Percentiles rank a stretch among this genome's conserved stretches.
Conservation (phyloP, 2,329 filamentous ascomycete genomes). For the Claviceps africana region DNA sequence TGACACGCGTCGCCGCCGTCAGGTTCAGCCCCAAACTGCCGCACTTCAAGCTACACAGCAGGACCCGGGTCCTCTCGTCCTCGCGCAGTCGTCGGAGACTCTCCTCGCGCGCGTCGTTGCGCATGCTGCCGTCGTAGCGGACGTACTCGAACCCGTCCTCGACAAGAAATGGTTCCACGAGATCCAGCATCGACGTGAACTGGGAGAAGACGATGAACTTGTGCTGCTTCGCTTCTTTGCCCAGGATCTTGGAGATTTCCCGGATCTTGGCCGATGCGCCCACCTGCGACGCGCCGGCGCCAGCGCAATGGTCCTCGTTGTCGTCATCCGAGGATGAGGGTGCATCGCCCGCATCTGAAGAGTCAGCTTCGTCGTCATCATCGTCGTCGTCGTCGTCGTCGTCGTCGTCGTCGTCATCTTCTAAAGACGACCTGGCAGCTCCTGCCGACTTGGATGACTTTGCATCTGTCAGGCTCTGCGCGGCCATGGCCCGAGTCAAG, state of each 20-base stretch:
- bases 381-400: slow-evolving; percentile 18
- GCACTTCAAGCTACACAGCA: slow-evolving; percentile 89
- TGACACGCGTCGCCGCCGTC: slow-evolving; percentile 81
- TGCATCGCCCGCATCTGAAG: slow-evolving; percentile 21
- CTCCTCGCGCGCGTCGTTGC: slow-evolving; percentile 81
- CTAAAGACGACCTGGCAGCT: slow-evolving; percentile 17
- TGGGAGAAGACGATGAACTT: slow-evolving; percentile 99
- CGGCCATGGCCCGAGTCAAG: slow-evolving; percentile 23
- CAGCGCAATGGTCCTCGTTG: slow-evolving; percentile 18
- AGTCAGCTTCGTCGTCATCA: slow-evolving; percentile 13
- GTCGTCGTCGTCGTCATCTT: slow-evolving; percentile 15
- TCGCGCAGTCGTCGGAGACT: slow-evolving; percentile 65
- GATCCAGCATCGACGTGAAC: slow-evolving; percentile 95
- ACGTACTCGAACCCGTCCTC: slow-evolving; percentile 63
- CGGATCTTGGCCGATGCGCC: slow-evolving; percentile 81
- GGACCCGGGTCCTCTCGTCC: slow-evolving; percentile 60
- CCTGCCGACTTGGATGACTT: slow-evolving; percentile 2
- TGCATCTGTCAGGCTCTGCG: slow-evolving; percentile 21
- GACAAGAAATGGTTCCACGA: slow-evolving; percentile 81
- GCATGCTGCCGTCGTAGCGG: slow-evolving; percentile 91
- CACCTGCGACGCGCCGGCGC: slow-evolving; percentile 27
- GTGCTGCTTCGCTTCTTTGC: slow-evolving; percentile 63
- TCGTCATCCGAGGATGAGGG: slow-evolving; percentile 12
- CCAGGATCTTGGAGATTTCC: slow-evolving; percentile 67
- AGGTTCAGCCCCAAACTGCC: slow-evolving; percentile 87